Conservation (phyloP, 768 basidiomycete species). For the Cubamyces lactineus region DNA sequence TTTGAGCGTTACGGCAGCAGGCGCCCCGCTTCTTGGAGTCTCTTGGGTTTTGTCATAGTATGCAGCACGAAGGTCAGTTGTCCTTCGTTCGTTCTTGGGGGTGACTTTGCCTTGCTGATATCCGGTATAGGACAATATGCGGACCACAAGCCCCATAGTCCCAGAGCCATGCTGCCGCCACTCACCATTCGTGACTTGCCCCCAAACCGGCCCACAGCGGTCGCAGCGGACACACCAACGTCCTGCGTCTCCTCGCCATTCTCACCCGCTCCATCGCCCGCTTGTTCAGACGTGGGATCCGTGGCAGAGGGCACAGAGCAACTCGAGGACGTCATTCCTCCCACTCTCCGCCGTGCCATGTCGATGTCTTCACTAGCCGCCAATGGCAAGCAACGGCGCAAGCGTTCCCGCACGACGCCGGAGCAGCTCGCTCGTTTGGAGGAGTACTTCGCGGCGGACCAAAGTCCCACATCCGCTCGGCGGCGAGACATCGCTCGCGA, state of each 20-base stretch:
- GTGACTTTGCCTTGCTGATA: neutral
- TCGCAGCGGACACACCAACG: neutral
- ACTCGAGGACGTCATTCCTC: slow-evolving; percentile 1
- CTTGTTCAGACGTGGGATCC: slow-evolving; percentile 7
- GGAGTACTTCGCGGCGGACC: slow-evolving; percentile 65
- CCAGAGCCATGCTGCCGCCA: neutral
- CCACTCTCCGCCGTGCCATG: slow-evolving; percentile 15
- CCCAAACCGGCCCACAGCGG: neutral
- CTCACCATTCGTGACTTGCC: slow-evolving; percentile 10
- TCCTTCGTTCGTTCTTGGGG: neutral
- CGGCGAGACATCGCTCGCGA: slow-evolving; percentile 74
- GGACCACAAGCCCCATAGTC: neutral
- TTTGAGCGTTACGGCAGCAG: too few relatives aligned
- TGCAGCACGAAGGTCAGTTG: slow-evolving; percentile 15
- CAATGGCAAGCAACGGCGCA: slow-evolving; percentile 56
- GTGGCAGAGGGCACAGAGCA: neutral
- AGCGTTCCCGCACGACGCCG: slow-evolving; percentile 67
- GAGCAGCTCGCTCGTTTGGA: slow-evolving; percentile 81
- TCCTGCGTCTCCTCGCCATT: slow-evolving; percentile 15
- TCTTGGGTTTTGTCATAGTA: neutral
- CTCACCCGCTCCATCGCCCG: slow-evolving; percentile 12
- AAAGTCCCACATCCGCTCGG: slow-evolving; percentile 71
- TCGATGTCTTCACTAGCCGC: slow-evolving; percentile 20
- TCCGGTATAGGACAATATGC: neutral
- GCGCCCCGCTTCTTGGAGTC: neutral